phyloP scores from a whole-genome alignment of 83 land plant species.

The Diphasiastrum complanatum region DNA sequence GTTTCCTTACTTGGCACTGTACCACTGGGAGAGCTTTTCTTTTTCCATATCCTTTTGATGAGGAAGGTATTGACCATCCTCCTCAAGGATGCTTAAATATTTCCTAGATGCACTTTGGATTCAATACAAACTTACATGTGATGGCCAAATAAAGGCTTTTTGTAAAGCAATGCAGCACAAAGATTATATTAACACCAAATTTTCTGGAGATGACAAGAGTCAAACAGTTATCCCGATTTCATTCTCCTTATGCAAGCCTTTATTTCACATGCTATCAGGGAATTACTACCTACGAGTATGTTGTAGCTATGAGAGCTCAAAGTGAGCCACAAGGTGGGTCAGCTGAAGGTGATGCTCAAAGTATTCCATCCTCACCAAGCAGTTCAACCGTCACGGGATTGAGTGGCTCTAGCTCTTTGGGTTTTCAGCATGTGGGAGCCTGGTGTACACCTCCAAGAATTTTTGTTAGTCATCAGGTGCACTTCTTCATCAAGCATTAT shows the following conservation, averaged over 20 bases:
- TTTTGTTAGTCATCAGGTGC: conserved; percentile 78
- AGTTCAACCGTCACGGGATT: conserved; percentile 72
- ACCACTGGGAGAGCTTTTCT: conserved; percentile 55
- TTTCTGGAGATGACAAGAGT: too few species aligned
- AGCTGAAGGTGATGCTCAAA: conserved; percentile 45
- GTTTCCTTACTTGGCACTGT: conserved; percentile 43
- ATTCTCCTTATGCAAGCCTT: too few species aligned
- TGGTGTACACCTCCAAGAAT: conserved; percentile 94
- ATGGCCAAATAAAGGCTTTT: background rate
- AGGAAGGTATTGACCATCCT: conserved; percentile 34
- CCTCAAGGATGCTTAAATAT: background rate
- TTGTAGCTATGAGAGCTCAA: conserved; percentile 81
- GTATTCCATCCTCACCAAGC: conserved; percentile 56
- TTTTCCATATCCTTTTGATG: conserved; percentile 52
- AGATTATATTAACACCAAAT: too few species aligned
- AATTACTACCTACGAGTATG: conserved; percentile 87
- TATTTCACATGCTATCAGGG: conserved; percentile 58
- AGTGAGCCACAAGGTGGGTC: conserved; percentile 56
- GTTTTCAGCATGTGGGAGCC: conserved; percentile 66
- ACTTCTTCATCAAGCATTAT: too few species aligned
- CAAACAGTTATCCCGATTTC: too few species aligned
- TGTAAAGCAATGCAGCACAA: background rate
- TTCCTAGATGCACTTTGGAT: background rate
- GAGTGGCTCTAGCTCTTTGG: conserved; percentile 71
- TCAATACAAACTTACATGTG: background rate